Base-by-base conservation (phyloP, 2,329 filamentous ascomycete genomes). In the Gaeumannomyces tritici region DNA sequence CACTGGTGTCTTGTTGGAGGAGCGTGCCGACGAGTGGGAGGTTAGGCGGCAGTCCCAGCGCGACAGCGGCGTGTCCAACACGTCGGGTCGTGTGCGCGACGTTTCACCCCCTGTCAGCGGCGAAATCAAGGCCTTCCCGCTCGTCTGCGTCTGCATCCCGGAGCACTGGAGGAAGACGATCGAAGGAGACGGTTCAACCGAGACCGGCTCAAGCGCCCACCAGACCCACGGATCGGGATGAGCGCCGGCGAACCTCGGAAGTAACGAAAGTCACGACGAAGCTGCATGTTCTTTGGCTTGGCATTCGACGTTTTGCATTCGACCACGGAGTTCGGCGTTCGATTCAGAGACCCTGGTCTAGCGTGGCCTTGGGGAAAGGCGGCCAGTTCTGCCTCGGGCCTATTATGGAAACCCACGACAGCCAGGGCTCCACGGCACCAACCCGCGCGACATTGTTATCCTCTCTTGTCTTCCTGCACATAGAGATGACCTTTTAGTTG, bases 151-250 rank as follows among this genome's bases (percentile, higher is more conserved):
- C 55, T 98, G 95, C 75, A 79, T 96, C 35, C 95, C 93, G 29
- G 90, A 96, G 71, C 93, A 97, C 74, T 99, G 93, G 93, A 87
- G 88, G 71, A 96, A 95, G 77, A 98, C 93, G 2, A 96, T 98
- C 69, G 93, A 98, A 66, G 91, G 92, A 64, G 93, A 97, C 70
- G 83, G 83, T 35, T 89, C 86, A 31, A 88, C 86, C 4, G 87
- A 89, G 70, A 81, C 83, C 12, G 82, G 80, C 62, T 87, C 84
- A 15, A 80, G 73, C 63, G 74, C 69, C 21, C 70, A 72, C 42
- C 72, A 71, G 55, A 64, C 64, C 27, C 67, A 69, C n/a, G 68
- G 68, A 58, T 64, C 65, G 42, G 70, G 66, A 70, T 66, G 29
- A 51, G 57, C 61, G 47, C 65, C 63, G 66, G 62, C 63, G 33